phyloP scores from a whole-genome alignment of 768 basidiomycete species.

The Termitomyces sp. region DNA sequence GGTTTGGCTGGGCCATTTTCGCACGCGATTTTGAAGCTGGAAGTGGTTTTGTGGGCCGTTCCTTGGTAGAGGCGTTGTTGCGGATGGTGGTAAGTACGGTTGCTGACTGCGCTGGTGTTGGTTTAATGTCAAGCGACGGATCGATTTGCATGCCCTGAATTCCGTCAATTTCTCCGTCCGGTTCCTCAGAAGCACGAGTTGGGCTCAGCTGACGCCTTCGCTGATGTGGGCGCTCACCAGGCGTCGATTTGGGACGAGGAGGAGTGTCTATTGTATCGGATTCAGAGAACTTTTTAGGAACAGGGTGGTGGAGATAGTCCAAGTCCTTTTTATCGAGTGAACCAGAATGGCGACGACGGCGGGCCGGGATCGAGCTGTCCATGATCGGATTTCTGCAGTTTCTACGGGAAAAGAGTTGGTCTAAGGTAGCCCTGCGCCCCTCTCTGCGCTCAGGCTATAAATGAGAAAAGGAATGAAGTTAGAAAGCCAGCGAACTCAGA shows the following conservation, averaged over 20 bases:
- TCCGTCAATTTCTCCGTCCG: conserved; percentile 28
- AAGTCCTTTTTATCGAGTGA: conserved; percentile 36
- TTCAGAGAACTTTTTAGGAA: conserved; percentile 22
- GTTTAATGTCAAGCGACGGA: conserved; percentile 19
- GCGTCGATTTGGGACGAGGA: conserved; percentile 74
- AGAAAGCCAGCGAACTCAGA: neutral
- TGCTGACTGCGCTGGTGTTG: conserved; percentile 4
- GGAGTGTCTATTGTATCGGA: conserved; percentile 41
- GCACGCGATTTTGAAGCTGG: conserved; percentile 50
- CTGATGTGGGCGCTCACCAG: conserved; percentile 56
- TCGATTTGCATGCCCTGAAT: conserved; percentile 31
- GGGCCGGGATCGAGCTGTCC: conserved; percentile 34
- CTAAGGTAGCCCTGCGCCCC: neutral
- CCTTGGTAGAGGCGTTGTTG: conserved; percentile 24
- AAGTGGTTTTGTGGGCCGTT: conserved; percentile 66
- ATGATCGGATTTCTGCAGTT: conserved; percentile 10
- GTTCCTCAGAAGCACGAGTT: conserved; percentile 30
- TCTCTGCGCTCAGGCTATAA: neutral
- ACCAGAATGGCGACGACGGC: conserved; percentile 66
- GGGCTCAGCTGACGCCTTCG: conserved; percentile 48
- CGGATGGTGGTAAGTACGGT: conserved; percentile 25
- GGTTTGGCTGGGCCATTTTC: conserved; percentile 42
- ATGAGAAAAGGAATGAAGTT: conserved; percentile 2
- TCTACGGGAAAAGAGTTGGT: neutral
- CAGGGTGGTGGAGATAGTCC: conserved; percentile 26